phyloP scores from a whole-genome alignment of 202 grass and related monocot genomes.

The Miscanthus sacchariflorus region DNA sequence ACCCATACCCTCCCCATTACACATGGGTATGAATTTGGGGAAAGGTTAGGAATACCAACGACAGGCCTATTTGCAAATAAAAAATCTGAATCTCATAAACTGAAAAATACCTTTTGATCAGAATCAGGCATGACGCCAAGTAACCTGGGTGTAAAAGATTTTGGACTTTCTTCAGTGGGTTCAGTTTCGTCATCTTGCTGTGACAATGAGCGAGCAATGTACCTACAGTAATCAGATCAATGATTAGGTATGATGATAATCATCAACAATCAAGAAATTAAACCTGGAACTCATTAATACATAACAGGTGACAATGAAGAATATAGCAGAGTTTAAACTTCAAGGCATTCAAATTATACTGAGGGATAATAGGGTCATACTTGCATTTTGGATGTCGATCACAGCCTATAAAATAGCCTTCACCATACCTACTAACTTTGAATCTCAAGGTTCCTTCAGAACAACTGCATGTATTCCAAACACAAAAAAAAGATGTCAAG shows the following conservation, averaged over 20 bases:
- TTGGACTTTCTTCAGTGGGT: constrained; percentile 48
- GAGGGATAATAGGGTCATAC: constrained; percentile 56
- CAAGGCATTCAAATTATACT: constrained; percentile 17
- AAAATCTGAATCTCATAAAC: constrained; percentile 28
- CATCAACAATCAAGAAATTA: constrained; percentile 33
- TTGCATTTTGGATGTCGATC: constrained; percentile 95
- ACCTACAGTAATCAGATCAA: constrained; percentile 57
- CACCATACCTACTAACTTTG: constrained; percentile 87
- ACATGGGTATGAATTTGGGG: background rate
- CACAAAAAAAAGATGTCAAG: constrained; percentile 3
- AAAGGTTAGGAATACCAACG: background rate
- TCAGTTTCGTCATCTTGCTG: constrained; percentile 71
- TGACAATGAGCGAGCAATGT: constrained; percentile 72
- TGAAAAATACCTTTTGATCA: constrained; percentile 63
- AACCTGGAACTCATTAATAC: constrained; percentile 39
- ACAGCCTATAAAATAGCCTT: constrained; percentile 97
- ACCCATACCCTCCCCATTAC: background rate
- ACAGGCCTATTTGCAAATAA: constrained; percentile 22
- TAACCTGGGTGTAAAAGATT: constrained; percentile 61
- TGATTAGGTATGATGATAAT: constrained; percentile 27
- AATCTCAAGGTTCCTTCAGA: constrained; percentile 86
- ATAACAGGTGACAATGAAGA: constrained; percentile 38
- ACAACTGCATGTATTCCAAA: constrained; percentile 74
- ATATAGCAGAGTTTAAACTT: constrained; percentile 41
- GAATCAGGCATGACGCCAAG: constrained; percentile 77